Base-by-base conservation (phyloP, 305 asterid genomes). In the Andrographis paniculata region DNA sequence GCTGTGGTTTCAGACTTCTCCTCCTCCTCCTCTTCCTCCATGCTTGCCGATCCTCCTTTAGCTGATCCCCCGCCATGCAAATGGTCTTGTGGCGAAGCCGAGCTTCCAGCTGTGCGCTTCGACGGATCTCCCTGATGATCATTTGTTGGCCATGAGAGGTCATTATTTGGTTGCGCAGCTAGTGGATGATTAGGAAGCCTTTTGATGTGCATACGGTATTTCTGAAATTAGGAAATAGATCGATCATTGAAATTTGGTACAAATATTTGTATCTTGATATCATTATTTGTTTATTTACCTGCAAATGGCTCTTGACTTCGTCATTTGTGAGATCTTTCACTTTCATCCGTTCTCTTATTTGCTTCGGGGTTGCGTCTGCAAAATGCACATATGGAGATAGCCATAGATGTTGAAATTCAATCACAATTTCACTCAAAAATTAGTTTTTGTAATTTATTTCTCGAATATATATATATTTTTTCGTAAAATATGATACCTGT, bases 301-400 rank as follows among this genome's bases (percentile, higher is more conserved):
- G 81, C 48, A 74, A 59, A 64, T 74, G 81, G 42, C 77, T 69
- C 40, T 74, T 74, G 27, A 74, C 81, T 64, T 74, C 75, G 58
- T 74, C 77, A 43, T 74, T 74, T 16, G 72, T 74, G 20, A 74
- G 69, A 45, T 77, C 81, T 19, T 74, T 75, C 10, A 74, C 70
- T 21, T 64, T 48, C 81, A 74, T 69, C 14, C 42, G 46, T 20
- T 74, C 80, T 60, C 74, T 64, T 6, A 73, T 69, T 27, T 62
- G 69, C 62, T 64, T 74, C 0, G 81, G 81, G 5, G 81, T 74
- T 0, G 81, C 81, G 12, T 37, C 80, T 73, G 62, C 51, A 63
- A 55, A 24, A 24, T 3, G n/a, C n/a, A 24, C 4, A 24, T 3
- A 3, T 24, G 30, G 30, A 8, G 30, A 24, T 3, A 8, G 8